A percentile compares a stretch with the other conserved stretches of the same genome.
Evolutionary conservation across 768 basidiomycete species (phyloP).

Genomic region (Lanmaoa rubissima): DNA sequence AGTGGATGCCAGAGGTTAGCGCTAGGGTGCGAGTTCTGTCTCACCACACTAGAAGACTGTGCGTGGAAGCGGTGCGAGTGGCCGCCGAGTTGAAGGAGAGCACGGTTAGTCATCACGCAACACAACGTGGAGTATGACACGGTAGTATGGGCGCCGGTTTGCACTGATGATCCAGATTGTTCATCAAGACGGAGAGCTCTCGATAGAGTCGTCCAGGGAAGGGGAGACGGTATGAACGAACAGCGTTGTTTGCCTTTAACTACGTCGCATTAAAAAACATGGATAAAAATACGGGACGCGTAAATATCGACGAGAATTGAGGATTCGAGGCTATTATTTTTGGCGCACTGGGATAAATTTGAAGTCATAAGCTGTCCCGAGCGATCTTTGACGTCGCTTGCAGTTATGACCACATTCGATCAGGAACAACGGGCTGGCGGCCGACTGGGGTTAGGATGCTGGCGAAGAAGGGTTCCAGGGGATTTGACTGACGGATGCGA

Average conservation of each 20-base stretch:
- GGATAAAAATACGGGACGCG: slow-evolving; percentile 24
- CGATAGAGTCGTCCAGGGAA: background rate
- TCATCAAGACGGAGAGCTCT: background rate
- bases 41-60: slow-evolving; percentile 6
- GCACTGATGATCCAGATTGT: background rate
- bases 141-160: slow-evolving; percentile 3
- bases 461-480: slow-evolving; percentile 13
- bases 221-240: background rate
- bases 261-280: background rate
- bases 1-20: slow-evolving; percentile 1
- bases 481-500: background rate
- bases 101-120: slow-evolving; percentile 22
- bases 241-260: background rate
- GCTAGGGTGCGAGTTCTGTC: slow-evolving; percentile 7
- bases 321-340: slow-evolving; percentile 32
- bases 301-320: slow-evolving; percentile 20
- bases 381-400: slow-evolving; percentile 29
- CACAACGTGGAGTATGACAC: slow-evolving; percentile 15
- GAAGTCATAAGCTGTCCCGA: slow-evolving; percentile 13
- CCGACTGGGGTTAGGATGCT: slow-evolving; percentile 11
- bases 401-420: slow-evolving; percentile 18
- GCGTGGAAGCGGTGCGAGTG: slow-evolving; percentile 24
- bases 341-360: slow-evolving; percentile 27
- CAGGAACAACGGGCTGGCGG: slow-evolving; percentile 22
- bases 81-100: slow-evolving; percentile 22